Evolutionary conservation across 2,329 filamentous ascomycete species (phyloP).

Genomic region (Cephalotrichum gorgonifer): DNA sequence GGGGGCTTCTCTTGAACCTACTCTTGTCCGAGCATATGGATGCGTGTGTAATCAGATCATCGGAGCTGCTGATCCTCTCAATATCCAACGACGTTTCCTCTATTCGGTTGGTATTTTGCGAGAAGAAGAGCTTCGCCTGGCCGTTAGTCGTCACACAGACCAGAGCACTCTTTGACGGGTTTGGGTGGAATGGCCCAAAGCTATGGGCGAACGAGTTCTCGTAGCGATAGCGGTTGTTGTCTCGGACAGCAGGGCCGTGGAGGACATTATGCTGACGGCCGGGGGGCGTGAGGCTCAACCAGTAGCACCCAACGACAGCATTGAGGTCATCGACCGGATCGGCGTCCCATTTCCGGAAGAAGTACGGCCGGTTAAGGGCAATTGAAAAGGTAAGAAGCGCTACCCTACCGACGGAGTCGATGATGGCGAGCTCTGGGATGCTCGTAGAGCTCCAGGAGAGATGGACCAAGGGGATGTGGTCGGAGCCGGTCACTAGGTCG

Average conservation of each 20-base stretch:
- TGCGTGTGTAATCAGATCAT: constrained; percentile 73
- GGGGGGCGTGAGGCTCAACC: constrained; percentile 57
- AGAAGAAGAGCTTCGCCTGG: constrained; percentile 64
- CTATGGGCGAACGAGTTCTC: constrained; percentile 55
- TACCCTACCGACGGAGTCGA: constrained; percentile 71
- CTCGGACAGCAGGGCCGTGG: constrained; percentile 54
- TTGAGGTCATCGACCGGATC: constrained; percentile 66
- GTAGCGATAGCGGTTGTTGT: constrained; percentile 56
- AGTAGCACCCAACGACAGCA: constrained; percentile 73
- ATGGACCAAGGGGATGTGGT: constrained; percentile 62
- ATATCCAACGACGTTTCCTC: constrained; percentile 65
- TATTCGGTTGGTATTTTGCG: constrained; percentile 62
- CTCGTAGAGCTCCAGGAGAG: constrained; percentile 67
- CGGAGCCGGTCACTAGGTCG: constrained; percentile 48
- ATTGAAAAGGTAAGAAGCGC: constrained; percentile 62
- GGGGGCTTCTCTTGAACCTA: constrained; percentile 22
- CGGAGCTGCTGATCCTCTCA: constrained; percentile 59
- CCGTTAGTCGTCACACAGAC: constrained; percentile 69
- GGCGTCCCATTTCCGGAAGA: constrained; percentile 50
- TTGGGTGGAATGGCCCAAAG: constrained; percentile 64
- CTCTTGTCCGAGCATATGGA: constrained; percentile 66
- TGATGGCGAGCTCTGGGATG: constrained; percentile 70
- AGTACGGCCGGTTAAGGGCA: constrained; percentile 61
- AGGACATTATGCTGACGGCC: constrained; percentile 34
- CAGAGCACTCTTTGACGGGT: constrained; percentile 60